Conservation (phyloP, 1,284 basidiomycete species). For the Apiotrichum veenhuisii region DNA sequence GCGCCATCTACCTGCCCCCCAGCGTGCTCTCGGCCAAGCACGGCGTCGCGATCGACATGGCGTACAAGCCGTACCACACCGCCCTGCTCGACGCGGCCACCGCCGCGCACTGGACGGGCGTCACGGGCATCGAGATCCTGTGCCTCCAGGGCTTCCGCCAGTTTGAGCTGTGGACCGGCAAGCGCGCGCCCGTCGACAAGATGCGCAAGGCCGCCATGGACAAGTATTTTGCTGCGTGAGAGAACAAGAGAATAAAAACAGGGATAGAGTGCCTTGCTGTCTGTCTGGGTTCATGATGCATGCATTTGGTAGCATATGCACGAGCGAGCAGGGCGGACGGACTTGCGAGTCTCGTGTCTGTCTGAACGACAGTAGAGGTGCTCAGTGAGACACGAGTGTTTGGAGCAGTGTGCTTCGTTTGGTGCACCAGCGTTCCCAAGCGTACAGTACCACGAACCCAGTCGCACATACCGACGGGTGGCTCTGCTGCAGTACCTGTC, state of each 20-base stretch:
- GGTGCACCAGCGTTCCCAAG: too few relatives aligned
- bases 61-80: constrained; percentile 70
- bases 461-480: too few relatives aligned
- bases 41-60: constrained; percentile 84
- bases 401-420: too few relatives aligned
- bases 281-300: too few relatives aligned
- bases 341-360: too few relatives aligned
- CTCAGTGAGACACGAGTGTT: too few relatives aligned
- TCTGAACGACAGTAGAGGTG: too few relatives aligned
- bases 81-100: constrained; percentile 48
- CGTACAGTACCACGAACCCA: too few relatives aligned
- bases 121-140: constrained; percentile 76
- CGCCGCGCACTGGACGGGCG: constrained; percentile 61
- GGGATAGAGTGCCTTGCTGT: too few relatives aligned
- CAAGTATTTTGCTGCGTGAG: constrained; percentile 32
- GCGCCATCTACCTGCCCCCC: constrained; percentile 58
- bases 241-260: not conserved
- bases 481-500: too few relatives aligned
- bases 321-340: too few relatives aligned
- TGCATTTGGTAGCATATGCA: too few relatives aligned
- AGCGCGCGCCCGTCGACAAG: constrained; percentile 49
- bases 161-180: constrained; percentile 73
- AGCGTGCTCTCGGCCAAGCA: constrained; percentile 48
- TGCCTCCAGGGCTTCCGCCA: constrained; percentile 82
- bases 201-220: constrained; percentile 51